Conservation (phyloP, 345 rosid species). For the Pistacia vera region DNA sequence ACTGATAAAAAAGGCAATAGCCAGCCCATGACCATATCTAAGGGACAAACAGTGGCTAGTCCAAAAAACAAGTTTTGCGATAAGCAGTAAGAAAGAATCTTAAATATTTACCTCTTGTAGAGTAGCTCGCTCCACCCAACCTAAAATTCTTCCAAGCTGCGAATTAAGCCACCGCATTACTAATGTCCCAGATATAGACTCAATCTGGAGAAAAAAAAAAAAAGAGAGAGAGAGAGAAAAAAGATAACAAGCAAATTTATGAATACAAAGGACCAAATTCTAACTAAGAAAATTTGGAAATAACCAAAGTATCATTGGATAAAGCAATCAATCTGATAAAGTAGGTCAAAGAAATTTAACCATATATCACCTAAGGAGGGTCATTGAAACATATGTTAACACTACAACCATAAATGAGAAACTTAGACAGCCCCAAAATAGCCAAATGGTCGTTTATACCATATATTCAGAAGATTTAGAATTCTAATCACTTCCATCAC, state of each 20-base stretch:
- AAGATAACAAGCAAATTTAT: neutral
- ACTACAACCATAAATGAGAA: neutral
- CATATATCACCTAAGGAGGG: neutral
- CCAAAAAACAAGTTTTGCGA: neutral
- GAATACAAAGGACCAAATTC: slow-evolving; percentile 11
- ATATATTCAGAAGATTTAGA: no score
- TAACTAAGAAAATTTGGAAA: slow-evolving; percentile 8
- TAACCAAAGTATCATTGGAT: neutral
- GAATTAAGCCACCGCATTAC: slow-evolving; percentile 96
- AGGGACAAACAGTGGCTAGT: neutral
- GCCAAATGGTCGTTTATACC: no score
- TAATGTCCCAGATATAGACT: slow-evolving; percentile 87
- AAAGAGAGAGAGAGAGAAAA: no score
- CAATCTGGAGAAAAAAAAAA: slow-evolving; percentile 48
- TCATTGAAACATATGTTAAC: slow-evolving; percentile 7
- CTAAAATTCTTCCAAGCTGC: slow-evolving; percentile 82
- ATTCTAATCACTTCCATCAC: no score
- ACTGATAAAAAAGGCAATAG: neutral
- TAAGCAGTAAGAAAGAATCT: neutral
- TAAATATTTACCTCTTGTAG: slow-evolving; percentile 75
- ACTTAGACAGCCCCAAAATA: no score
- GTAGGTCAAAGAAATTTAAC: neutral
- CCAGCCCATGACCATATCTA: neutral
- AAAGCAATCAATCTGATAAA: slow-evolving; percentile 2
- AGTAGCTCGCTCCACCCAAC: slow-evolving; percentile 95